Conservation (phyloP, 495 filamentous ascomycete genomes). For the Saxophila tyrrhenica region DNA sequence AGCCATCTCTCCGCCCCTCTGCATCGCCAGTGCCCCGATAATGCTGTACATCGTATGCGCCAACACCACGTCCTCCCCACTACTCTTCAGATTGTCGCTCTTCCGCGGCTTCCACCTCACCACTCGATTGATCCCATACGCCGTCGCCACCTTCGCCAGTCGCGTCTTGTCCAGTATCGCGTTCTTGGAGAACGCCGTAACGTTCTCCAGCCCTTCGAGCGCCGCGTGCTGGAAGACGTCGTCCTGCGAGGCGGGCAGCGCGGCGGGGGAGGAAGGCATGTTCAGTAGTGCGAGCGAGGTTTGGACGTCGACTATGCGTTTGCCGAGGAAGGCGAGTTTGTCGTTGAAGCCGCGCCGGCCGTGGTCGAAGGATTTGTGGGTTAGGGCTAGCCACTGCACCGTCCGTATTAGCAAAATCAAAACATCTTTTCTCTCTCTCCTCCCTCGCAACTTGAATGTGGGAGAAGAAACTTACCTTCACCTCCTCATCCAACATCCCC, state of each 20-base stretch:
- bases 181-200: constrained; percentile 45
- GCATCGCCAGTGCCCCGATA: constrained; percentile 73
- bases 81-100: constrained; percentile 57
- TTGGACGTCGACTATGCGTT: constrained; percentile 70
- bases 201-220: constrained; percentile 57
- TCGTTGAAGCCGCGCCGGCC: constrained; percentile 90
- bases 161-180: constrained; percentile 46
- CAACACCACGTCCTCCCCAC: constrained; percentile 61
- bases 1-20: constrained; percentile 71
- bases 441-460: no score
- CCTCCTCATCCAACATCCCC: constrained; percentile 63
- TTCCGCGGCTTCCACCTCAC: constrained; percentile 80
- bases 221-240: constrained; percentile 64
- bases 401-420: neutral
- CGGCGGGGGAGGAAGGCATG: constrained; percentile 21
- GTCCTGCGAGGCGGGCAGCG: constrained; percentile 4
- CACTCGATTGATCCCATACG: constrained; percentile 60
- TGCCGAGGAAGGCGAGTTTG: constrained; percentile 83
- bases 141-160: constrained; percentile 51
- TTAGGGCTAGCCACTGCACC: constrained; percentile 85
- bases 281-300: constrained; percentile 60
- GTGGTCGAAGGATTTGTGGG: constrained; percentile 97
- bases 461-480: constrained; percentile 35
- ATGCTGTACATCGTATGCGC: constrained; percentile 73
- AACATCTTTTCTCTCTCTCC: no score